Evolutionary conservation across 2,329 filamentous ascomycete species (phyloP), one percentile per base, ranked within the genome.

Genomic region (Claviceps digitariae): DNA sequence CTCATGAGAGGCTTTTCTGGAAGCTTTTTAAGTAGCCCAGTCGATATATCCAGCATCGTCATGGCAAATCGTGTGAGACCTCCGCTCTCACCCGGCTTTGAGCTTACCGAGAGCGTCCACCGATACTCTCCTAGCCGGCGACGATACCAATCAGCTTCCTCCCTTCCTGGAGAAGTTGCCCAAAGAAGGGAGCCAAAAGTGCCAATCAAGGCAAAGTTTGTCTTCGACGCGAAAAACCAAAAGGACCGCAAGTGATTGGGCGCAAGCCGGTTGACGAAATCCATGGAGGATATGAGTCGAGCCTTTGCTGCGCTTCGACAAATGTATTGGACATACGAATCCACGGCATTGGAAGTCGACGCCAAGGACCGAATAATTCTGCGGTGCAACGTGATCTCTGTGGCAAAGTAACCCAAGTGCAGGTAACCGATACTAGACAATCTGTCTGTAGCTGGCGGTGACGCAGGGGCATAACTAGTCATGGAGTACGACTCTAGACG

Each of bases 231-330:
- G 64, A 90, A 91, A 65, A 87, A 90, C 91, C 91, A 97, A 70
- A 96, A 96, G 0, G 88, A 81, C n/a, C 85, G 82, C 31, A 96
- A 77, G 62, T 97, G 90, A 38, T 84, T 81, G 0, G 89, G 88
- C 46, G 86, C 89, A 34, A 97, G 79, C 0, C 91, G 84, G 69
- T 96, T 96, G 61, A 95, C 90, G 68, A 96, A 95, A 66, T 97
- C 91, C 87, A 97, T 95, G 58, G 90, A 90, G 23, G 87, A 94
- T 64, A 96, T 95, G 36, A 97, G 78, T 6, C 91, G 85, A 0
- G 91, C 94, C 67, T 96, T 96, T 52, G 91, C 91, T 4, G 91
- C 91, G 54, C 85, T 90, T 52, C 91, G 89, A 69, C 90, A 95
- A 60, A 96, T 95, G 68, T 94, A 88, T 53, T 90, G 80, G 50